A percentile compares a stretch with the other conserved stretches of the same genome.
These are phyloP conservation scores for Davidsoniella australis DNA, from an alignment of 2,329 filamentous ascomycete genomes.

Conservation along the genomic window DNA sequence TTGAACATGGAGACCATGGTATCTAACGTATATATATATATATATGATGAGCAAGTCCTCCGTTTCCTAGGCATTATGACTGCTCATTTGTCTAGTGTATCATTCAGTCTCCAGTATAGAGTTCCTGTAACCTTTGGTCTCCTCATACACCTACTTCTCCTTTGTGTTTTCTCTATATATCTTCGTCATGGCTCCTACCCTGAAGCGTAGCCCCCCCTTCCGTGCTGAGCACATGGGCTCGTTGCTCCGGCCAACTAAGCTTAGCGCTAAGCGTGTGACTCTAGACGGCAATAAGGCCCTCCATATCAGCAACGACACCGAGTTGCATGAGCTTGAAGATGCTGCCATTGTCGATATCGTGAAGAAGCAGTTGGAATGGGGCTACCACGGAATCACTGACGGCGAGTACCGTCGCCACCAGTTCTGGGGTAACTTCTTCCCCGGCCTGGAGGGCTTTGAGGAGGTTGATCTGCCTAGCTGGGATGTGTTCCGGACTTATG, in stretches of 20 bases:
- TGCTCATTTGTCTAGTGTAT: too few relatives aligned
- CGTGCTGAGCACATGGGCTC: conserved; percentile 62
- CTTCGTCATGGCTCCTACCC: conserved; percentile 17
- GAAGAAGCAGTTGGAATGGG: conserved; percentile 43
- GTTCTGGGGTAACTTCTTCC: conserved; percentile 32
- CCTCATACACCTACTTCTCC: neutral
- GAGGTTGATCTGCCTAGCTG: conserved; percentile 23
- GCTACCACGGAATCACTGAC: conserved; percentile 46
- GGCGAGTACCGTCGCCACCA: conserved; percentile 46
- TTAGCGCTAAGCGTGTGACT: conserved; percentile 12
- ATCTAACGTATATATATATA: too few relatives aligned
- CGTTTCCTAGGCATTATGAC: too few relatives aligned
- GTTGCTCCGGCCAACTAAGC: conserved; percentile 43
- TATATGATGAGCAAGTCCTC: too few relatives aligned
- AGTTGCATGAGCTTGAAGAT: conserved; percentile 39
- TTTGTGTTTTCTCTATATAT: neutral
- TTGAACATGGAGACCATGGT: too few relatives aligned
- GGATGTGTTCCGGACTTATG: conserved; percentile 22
- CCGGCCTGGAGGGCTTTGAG: conserved; percentile 25
- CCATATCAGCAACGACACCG: conserved; percentile 16
- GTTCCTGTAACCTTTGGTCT: too few relatives aligned
- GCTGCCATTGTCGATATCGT: conserved; percentile 48
- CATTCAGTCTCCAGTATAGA: too few relatives aligned
- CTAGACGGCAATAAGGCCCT: conserved; percentile 12
- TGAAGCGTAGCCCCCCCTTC: conserved; percentile 27